These are phyloP conservation scores for Scedosporium minutisporum DNA, from an alignment of 2,329 filamentous ascomycete genomes.

Conservation along the genomic window DNA sequence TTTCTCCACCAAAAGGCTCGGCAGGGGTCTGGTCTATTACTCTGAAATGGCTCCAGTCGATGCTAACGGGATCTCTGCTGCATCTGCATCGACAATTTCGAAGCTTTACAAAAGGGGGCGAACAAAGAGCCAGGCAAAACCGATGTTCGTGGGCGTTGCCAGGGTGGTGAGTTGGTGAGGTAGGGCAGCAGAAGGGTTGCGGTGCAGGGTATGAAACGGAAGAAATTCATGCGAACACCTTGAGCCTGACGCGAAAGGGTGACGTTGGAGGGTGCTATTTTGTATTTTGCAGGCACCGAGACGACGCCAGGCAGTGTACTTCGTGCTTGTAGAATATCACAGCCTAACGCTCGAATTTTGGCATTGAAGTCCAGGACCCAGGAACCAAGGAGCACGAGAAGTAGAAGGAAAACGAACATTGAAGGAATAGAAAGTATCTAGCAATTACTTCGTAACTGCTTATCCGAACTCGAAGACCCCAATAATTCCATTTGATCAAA, in stretches of 20 bases:
- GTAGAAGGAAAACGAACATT: no score
- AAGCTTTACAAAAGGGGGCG: not conserved
- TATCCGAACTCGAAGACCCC: no score
- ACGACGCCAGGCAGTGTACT: no score
- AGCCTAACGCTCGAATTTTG: no score
- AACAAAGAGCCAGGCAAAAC: not conserved
- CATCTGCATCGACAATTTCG: not conserved
- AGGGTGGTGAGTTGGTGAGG: not conserved
- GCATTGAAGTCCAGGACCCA: no score
- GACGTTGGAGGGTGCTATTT: not conserved
- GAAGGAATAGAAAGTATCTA: no score
- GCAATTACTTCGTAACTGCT: no score
- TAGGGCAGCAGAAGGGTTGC: not conserved
- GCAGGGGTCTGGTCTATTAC: not conserved
- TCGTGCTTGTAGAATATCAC: no score
- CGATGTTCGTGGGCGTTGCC: not conserved
- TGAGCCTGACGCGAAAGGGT: not conserved
- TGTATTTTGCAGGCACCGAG: no score
- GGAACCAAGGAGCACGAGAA: no score
- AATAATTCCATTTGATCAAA: no score
- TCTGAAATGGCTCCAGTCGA: not conserved
- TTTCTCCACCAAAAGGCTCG: not conserved
- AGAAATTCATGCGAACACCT: constrained; percentile 2
- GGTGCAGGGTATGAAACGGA: constrained; percentile 4
- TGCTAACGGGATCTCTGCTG: not conserved